These are phyloP conservation scores for Fusarium algeriense DNA, from an alignment of 2,329 filamentous ascomycete species.

Conservation along the genomic window DNA sequence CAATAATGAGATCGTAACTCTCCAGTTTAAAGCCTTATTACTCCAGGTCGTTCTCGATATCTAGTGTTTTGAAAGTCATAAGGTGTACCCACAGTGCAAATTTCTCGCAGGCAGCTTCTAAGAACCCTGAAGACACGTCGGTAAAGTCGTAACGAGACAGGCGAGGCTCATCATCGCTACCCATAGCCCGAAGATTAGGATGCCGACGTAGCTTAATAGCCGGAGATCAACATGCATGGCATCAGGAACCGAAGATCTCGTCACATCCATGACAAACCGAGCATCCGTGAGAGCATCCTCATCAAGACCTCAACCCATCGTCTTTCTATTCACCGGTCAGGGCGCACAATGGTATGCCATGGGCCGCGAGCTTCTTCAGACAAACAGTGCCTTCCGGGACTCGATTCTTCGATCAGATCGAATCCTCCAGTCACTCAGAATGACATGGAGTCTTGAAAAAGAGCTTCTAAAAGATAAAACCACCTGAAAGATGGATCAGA, in stretches of 20 bases:
- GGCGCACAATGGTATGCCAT: conserved; percentile 54
- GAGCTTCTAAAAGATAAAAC: conserved; percentile 34
- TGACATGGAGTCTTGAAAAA: conserved; percentile 41
- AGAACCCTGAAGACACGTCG: no score
- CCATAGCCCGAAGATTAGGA: not conserved
- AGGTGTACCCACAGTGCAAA: no score
- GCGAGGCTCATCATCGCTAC: no score
- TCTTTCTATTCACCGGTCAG: conserved; percentile 52
- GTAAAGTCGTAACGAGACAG: no score
- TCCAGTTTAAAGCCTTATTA: no score
- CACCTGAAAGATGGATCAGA: conserved; percentile 48
- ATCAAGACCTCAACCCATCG: conserved; percentile 11
- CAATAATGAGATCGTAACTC: no score
- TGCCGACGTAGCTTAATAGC: conserved; percentile 17
- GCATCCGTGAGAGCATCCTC: conserved; percentile 16
- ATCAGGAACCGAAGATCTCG: not conserved
- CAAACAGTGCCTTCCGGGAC: conserved; percentile 2
- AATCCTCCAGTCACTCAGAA: not conserved
- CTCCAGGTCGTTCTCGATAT: no score
- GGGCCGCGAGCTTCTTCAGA: conserved; percentile 31
- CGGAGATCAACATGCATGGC: not conserved
- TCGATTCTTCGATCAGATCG: conserved; percentile 2
- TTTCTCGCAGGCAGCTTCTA: no score
- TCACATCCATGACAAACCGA: conserved; percentile 4
- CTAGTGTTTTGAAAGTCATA: no score